Percentiles rank a stretch among this genome's conserved stretches.
Evolutionary conservation across 495 filamentous ascomycete species (phyloP).

Genomic region (Talaromyces wortmannii): DNA sequence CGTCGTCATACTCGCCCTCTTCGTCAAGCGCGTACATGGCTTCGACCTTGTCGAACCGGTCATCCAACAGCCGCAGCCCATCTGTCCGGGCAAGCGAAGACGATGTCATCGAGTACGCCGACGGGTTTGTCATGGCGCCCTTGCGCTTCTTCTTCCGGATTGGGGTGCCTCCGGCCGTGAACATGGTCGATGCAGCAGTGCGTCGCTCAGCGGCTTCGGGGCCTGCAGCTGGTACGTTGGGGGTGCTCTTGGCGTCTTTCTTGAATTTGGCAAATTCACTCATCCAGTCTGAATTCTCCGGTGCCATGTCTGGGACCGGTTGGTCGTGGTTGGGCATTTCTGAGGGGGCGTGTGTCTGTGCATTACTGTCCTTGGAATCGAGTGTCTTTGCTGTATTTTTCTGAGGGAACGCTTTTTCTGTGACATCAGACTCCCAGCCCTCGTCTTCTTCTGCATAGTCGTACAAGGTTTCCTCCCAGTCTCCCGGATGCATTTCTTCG

Average conservation of each 20-base stretch:
- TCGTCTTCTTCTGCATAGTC: constrained; percentile 50
- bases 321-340: constrained; percentile 39
- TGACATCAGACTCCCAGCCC: constrained; percentile 93
- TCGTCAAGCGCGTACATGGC: constrained; percentile 74
- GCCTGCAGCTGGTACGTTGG: constrained; percentile 26
- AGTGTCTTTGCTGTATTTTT: constrained; percentile 16
- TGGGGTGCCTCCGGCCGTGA: constrained; percentile 64
- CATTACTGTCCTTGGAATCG: constrained; percentile 5
- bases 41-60: constrained; percentile 86
- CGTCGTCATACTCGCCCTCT: constrained; percentile 51
- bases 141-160: constrained; percentile 82
- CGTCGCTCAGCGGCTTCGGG: constrained; percentile 42
- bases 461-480: constrained; percentile 56
- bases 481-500: constrained; percentile 62
- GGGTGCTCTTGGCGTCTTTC: constrained; percentile 53
- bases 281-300: constrained; percentile 70
- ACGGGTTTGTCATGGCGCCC: constrained; percentile 81
- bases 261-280: constrained; percentile 87
- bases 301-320: constrained; percentile 32
- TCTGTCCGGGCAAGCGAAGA: constrained; percentile 85
- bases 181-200: constrained; percentile 62
- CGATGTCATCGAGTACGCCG: constrained; percentile 93
- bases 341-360: constrained; percentile 16
- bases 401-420: constrained; percentile 59
- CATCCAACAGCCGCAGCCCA: constrained; percentile 77